Conservation (phyloP, 768 basidiomycete genomes). For the Crucibulum laeve region DNA sequence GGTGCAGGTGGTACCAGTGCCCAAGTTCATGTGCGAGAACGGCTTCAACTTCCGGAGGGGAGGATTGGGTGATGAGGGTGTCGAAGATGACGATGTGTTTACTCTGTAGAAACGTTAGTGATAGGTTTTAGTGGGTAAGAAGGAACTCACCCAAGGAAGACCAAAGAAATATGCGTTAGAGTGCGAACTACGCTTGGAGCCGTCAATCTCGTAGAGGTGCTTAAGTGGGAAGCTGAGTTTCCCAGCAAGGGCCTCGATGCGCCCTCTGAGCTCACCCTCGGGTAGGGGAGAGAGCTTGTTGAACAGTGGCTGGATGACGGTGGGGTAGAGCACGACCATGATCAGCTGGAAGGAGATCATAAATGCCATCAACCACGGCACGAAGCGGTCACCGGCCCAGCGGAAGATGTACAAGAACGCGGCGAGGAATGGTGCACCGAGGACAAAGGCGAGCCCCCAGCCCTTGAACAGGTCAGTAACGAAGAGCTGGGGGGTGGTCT, state of each 20-base stretch:
- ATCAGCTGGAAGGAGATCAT: constrained; percentile 78
- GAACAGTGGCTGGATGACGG: constrained; percentile 91
- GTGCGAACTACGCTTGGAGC: constrained; percentile 92
- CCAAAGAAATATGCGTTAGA: constrained; percentile 99
- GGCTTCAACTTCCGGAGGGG: constrained; percentile 91
- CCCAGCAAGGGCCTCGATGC: constrained; percentile 73
- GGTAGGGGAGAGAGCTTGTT: constrained; percentile 92
- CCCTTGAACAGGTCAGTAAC: constrained; percentile 77
- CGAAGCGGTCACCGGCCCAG: constrained; percentile 91
- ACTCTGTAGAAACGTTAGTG: constrained; percentile 39
- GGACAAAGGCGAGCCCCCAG: constrained; percentile 61
- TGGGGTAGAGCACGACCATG: constrained; percentile 82
- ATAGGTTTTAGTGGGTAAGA: not conserved
- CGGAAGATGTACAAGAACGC: constrained; percentile 86
- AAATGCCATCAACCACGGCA: constrained; percentile 92
- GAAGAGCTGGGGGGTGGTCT: constrained; percentile 77
- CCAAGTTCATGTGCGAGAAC: constrained; percentile 98
- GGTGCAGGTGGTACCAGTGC: constrained; percentile 93
- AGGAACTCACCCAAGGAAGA: constrained; percentile 74
- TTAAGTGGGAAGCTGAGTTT: constrained; percentile 92
- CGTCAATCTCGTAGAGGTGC: constrained; percentile 95
- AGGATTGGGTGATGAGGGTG: constrained; percentile 89
- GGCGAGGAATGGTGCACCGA: constrained; percentile 85
- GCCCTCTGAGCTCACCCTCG: constrained; percentile 67
- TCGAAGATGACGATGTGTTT: constrained; percentile 98